Evolutionary conservation across 441 rosid genomes (phyloP).

Genomic region (Arabidopsis hybrid): DNA sequence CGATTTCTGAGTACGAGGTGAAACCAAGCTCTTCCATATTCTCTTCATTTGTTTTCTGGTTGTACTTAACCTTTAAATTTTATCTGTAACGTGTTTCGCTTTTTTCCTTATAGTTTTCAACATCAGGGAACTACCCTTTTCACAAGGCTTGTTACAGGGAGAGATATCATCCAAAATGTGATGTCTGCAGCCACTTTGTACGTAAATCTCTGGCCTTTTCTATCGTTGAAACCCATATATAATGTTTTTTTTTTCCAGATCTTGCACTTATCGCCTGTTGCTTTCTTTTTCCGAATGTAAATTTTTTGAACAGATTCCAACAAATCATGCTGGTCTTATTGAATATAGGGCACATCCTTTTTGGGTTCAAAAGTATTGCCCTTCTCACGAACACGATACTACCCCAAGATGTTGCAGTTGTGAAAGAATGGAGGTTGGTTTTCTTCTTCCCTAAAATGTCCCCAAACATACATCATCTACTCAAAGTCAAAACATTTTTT

Average conservation of each 20-base stretch:
- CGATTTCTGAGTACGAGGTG: slow-evolving; percentile 79
- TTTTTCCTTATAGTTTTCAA: slow-evolving; percentile 61
- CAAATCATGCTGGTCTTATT: slow-evolving; percentile 79
- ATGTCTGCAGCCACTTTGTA: slow-evolving; percentile 78
- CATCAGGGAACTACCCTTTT: slow-evolving; percentile 72
- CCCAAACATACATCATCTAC: not conserved
- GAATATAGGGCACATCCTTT: slow-evolving; percentile 91
- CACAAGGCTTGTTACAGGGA: slow-evolving; percentile 79
- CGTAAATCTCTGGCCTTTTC: slow-evolving; percentile 38
- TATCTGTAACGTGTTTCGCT: slow-evolving; percentile 19
- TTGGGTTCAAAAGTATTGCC: slow-evolving; percentile 85
- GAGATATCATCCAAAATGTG: slow-evolving; percentile 79
- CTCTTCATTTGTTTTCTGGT: not conserved
- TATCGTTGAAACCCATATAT: not conserved
- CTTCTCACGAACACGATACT: slow-evolving; percentile 75
- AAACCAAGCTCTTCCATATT: slow-evolving; percentile 9
- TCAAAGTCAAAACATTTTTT: slow-evolving; percentile 9
- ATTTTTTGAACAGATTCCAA: slow-evolving; percentile 70
- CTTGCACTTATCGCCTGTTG: slow-evolving; percentile 28
- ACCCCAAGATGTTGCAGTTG: slow-evolving; percentile 90
- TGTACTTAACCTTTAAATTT: slow-evolving; percentile 10
- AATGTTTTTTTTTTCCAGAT: slow-evolving; percentile 2
- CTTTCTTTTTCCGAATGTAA: slow-evolving; percentile 43
- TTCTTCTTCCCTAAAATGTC: slow-evolving; percentile 13
- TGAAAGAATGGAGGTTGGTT: slow-evolving; percentile 81